phyloP scores from a whole-genome alignment of 108 stramenopile genomes.

The Pelagomonas calceolata region DNA sequence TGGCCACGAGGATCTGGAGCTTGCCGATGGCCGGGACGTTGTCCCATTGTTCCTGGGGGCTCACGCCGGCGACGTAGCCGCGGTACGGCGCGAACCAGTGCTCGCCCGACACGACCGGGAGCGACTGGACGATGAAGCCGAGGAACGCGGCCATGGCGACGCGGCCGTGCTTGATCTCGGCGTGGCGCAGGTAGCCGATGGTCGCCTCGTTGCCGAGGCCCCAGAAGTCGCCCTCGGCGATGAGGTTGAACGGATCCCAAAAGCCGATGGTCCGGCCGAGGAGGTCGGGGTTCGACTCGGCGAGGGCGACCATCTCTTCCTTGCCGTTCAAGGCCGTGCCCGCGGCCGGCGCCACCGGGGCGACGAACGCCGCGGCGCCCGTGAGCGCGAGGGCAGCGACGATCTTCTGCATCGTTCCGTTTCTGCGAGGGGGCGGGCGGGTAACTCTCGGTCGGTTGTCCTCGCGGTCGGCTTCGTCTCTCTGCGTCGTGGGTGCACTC shows the following conservation, averaged over 20 bases:
- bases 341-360: background rate
- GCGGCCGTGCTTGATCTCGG: constrained; percentile 62
- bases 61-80: background rate
- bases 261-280: constrained; percentile 22
- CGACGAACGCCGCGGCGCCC: background rate
- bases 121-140: constrained; percentile 36
- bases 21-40: constrained; percentile 4
- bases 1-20: background rate
- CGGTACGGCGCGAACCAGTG: background rate
- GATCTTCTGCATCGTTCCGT: background rate
- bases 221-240: too few relatives aligned
- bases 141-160: constrained; percentile 64
- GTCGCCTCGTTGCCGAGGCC: constrained; percentile 35
- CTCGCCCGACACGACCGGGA: background rate
- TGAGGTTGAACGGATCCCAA: constrained; percentile 50
- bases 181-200: constrained; percentile 44
- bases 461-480: too few relatives aligned
- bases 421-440: too few relatives aligned
- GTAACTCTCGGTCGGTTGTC: too few relatives aligned
- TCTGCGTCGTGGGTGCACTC: too few relatives aligned
- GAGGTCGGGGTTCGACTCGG: background rate
- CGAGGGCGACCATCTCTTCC: too few relatives aligned
- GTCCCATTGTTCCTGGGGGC: constrained; percentile 14
- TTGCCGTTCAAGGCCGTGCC: background rate
- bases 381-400: background rate